These are phyloP conservation scores for Pleurotus sapidus DNA, from an alignment of 768 basidiomycete genomes.

Conservation along the genomic window DNA sequence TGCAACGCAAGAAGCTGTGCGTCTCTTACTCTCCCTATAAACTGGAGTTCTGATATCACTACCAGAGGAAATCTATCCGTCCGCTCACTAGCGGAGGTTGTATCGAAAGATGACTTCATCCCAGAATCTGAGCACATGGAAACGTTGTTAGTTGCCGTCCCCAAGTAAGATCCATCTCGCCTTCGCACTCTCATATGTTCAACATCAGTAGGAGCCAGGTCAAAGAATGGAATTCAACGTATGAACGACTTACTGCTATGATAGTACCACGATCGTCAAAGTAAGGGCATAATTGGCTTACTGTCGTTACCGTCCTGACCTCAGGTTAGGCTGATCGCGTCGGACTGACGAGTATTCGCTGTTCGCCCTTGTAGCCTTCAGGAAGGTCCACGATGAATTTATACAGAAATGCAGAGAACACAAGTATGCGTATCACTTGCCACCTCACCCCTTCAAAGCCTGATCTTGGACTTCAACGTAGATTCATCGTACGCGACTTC, in stretches of 20 bases:
- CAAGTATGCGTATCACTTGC: conserved; percentile 54
- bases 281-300: conserved; percentile 44
- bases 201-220: conserved; percentile 53
- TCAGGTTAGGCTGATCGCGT: conserved; percentile 56
- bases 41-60: conserved; percentile 3
- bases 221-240: conserved; percentile 89
- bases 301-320: conserved; percentile 9
- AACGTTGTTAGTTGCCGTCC: conserved; percentile 89
- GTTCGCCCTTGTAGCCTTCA: conserved; percentile 86
- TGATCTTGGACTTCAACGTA: conserved; percentile 21
- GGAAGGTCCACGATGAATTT: conserved; percentile 89
- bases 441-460: neutral
- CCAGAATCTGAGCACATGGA: conserved; percentile 93
- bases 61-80: conserved; percentile 92
- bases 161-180: conserved; percentile 59
- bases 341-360: conserved; percentile 90
- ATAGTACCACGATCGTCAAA: conserved; percentile 90
- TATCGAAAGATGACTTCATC: conserved; percentile 78
- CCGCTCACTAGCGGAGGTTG: conserved; percentile 80
- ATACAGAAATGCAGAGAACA: conserved; percentile 92
- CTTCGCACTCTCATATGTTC: conserved; percentile 17
- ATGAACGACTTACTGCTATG: conserved; percentile 86
- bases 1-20: conserved; percentile 94
- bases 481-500: conserved; percentile 95
- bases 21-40: conserved; percentile 10